A percentile compares a stretch with the other conserved stretches of the same genome.
These are phyloP conservation scores for Yarrowia sp. DNA, from an alignment of 805 yeast species.

Conservation along the genomic window DNA sequence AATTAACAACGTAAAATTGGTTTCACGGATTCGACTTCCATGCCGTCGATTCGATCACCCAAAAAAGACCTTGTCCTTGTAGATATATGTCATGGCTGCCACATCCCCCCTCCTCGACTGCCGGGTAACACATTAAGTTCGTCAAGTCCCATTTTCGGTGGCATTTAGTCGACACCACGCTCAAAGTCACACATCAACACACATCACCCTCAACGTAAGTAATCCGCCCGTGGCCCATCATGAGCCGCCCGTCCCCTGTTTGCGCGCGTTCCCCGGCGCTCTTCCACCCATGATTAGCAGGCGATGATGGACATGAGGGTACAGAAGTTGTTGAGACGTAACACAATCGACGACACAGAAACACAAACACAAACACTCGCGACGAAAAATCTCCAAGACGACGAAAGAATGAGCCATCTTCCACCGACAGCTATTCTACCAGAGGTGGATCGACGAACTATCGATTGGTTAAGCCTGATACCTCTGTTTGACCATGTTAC, in stretches of 20 bases:
- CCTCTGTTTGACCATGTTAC: no score
- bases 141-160: conserved; percentile 34
- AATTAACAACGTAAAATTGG: no score
- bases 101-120: neutral
- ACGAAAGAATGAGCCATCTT: neutral
- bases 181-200: neutral
- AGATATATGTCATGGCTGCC: no score
- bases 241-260: conserved; percentile 4
- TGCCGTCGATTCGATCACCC: no score
- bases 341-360: neutral
- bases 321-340: conserved; percentile 24
- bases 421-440: no score
- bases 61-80: no score
- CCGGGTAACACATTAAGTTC: conserved; percentile 30
- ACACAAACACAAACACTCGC: neutral
- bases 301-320: conserved; percentile 13
- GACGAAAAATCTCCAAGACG: neutral
- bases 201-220: conserved; percentile 33
- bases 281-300: neutral
- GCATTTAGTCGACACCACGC: conserved; percentile 19
- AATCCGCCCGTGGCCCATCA: conserved; percentile 25
- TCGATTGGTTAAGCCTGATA: no score
- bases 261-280: neutral
- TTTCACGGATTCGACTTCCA: no score
- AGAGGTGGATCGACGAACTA: no score